Evolutionary conservation across 169 alveolate species (phyloP).

Genomic region (Cryptosporidium viatorum): DNA sequence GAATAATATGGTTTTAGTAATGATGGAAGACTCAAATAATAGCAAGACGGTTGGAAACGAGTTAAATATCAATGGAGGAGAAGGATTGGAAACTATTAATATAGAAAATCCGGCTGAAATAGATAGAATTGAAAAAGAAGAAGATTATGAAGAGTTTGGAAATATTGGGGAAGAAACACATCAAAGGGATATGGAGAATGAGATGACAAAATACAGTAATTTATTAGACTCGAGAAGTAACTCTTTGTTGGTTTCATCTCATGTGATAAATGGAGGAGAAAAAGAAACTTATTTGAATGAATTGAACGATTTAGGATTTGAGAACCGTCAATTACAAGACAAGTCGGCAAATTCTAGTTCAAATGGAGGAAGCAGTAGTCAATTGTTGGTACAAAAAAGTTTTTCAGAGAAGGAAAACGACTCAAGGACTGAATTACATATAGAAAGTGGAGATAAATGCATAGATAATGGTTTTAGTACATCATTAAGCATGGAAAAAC

Average conservation of each 20-base stretch:
- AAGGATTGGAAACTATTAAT: not conserved
- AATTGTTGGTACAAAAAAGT: not conserved
- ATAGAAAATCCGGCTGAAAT: not conserved
- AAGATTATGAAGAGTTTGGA: not conserved
- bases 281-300: not conserved
- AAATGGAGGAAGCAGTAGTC: not conserved
- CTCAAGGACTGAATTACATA: not conserved
- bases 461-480: not conserved
- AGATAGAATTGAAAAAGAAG: not conserved
- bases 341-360: constrained; percentile 8
- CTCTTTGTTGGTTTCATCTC: not conserved
- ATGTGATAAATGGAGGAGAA: not conserved
- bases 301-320: not conserved
- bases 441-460: not conserved
- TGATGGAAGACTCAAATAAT: constrained; percentile 11
- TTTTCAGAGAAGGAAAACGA: not conserved
- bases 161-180: not conserved
- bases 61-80: not conserved
- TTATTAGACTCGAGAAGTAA: not conserved
- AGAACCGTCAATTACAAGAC: not conserved
- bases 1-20: constrained; percentile 22
- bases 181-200: not conserved
- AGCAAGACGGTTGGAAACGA: not conserved
- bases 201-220: not conserved
- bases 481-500: not conserved